Evolutionary conservation across 495 filamentous ascomycete genomes (phyloP), one percentile per base, ranked within the genome.

Genomic region (Alectoria sarmentosa): DNA sequence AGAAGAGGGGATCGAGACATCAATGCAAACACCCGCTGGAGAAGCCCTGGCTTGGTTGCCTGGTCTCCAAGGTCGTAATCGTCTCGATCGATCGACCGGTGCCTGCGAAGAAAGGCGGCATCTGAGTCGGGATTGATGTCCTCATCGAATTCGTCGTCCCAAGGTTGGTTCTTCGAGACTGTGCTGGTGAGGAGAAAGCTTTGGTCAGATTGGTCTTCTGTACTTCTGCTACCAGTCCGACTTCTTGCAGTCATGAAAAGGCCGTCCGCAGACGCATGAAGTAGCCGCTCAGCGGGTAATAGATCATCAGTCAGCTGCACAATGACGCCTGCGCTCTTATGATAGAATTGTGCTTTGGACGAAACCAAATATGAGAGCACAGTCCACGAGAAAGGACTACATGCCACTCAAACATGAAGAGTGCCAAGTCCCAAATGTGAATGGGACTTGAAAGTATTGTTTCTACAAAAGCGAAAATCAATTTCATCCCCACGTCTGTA

Each of bases 1-100:
- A 68, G 58, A 34, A 68, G 41, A 42, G 63, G 59, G 17, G 48
- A 48, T 58, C 38, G 63, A 62, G 66, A 65, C 66, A 68, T 68
- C 14, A 65, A 59, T 38, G 17, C n/a, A 14, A 55, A 17, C 17
- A 66, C 48, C n/a, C 42, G 58, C 21, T 55, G 39, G 28, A 62
- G 34, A 23, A 63, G 5, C 28, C 46, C 41, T 19, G 8, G 44
- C 3, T 26, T 37, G 13, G 37, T 48, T 28, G 61, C 46, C 9
- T 32, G 17, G 5, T 56, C 23, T 55, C 38, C 44, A 34, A 9
- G 17, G 15, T 57, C 23, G 37, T n/a, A 30, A 23, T 48, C 48
- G 30, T 44, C 34, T 36, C 32, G 34, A 52, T 67, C 52, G 46
- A 28, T 23, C 58, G 56, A 65, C 42, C 28, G 23, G 44, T 66